Evolutionary conservation across 768 basidiomycete species (phyloP).

Genomic region (Leucosporidium creatinivorum): DNA sequence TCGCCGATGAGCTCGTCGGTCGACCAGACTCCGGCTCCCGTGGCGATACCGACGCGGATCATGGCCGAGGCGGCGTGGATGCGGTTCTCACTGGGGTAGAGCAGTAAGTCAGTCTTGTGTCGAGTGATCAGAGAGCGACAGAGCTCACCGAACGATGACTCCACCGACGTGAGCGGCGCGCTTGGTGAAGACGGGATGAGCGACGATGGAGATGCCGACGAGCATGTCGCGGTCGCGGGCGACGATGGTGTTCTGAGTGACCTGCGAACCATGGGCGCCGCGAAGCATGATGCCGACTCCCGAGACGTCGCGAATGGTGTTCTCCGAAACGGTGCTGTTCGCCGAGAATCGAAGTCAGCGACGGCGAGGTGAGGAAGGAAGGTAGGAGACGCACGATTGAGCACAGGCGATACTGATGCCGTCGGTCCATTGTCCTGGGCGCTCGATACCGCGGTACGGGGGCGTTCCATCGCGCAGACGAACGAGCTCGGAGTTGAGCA

Average conservation of each 20-base stretch:
- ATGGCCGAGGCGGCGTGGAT: conserved; percentile 34
- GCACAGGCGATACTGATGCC: conserved; percentile 41
- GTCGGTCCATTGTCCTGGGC: conserved; percentile 40
- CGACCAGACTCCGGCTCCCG: conserved; percentile 35
- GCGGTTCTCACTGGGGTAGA: conserved; percentile 27
- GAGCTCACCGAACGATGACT: conserved; percentile 15
- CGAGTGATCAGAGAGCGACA: not conserved
- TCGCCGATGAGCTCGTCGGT: conserved; percentile 23
- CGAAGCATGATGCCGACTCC: conserved; percentile 38
- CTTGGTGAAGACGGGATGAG: conserved; percentile 20
- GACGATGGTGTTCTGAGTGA: conserved; percentile 34
- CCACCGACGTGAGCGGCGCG: conserved; percentile 3
- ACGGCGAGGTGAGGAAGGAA: not conserved
- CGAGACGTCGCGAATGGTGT: conserved; percentile 38
- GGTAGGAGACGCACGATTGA: conserved; percentile 14
- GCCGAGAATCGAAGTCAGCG: not conserved
- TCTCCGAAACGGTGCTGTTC: conserved; percentile 36
- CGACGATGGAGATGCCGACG: conserved; percentile 36
- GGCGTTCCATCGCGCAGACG: conserved; percentile 24
- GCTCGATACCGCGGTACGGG: conserved; percentile 15
- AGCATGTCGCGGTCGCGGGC: conserved; percentile 27
- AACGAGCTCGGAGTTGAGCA: conserved; percentile 24
- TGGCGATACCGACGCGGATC: conserved; percentile 38
- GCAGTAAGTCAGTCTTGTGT: not conserved
- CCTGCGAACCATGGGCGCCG: conserved; percentile 28